Base-by-base conservation (phyloP, 352 stramenopile genomes). In the Pythium vanterpoolii region DNA sequence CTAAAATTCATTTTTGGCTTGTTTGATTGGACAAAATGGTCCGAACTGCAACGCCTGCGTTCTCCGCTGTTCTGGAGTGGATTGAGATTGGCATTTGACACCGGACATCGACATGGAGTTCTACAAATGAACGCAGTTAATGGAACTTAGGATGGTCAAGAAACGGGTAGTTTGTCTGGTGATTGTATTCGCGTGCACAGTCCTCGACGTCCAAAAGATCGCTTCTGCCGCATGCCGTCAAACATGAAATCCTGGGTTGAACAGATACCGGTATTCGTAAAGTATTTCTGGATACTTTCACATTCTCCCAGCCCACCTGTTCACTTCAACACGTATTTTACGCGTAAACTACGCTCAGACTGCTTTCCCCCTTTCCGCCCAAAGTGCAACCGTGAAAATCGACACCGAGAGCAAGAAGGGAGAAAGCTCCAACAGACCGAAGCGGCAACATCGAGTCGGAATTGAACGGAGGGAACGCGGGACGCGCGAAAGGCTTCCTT, bases 231-330 rank as follows among this genome's bases (percentile, higher is more conserved):
- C 8, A 18, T 7, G 1, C 10, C 6, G 5, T 18, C 5, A 4
- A n/a, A n/a, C n/a, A 48, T 21, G 18, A n/a, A 28, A 48, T 28
- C 9, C 7, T 48, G 42, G 42, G 42, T 48, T 27, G n/a, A 24
- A 14, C 16, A 56, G 33, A 42, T 53, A 48, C 49, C 60, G 51
- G 51, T 61, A 54, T 42, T 30, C 18, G 60, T 57, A 67, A 67
- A 40, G 51, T 67, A 67, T 67, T 62, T 56, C n/a, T 62, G 51
- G 59, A 67, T 67, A 67, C 60, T 67, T 67, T 58, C 50, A 62
- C 19, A 8, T 26, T 13, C 19, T 62, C 19, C 39, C 14, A n/a
- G n/a, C n/a, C 19, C 40, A 24, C 42, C 1, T 23, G 7, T 13
- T 3, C 43, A 62, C 60, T 67, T 67, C 51, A 61, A 62, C 44